phyloP scores from a whole-genome alignment of 768 basidiomycete species.

The Calocybe gangraenosa region DNA sequence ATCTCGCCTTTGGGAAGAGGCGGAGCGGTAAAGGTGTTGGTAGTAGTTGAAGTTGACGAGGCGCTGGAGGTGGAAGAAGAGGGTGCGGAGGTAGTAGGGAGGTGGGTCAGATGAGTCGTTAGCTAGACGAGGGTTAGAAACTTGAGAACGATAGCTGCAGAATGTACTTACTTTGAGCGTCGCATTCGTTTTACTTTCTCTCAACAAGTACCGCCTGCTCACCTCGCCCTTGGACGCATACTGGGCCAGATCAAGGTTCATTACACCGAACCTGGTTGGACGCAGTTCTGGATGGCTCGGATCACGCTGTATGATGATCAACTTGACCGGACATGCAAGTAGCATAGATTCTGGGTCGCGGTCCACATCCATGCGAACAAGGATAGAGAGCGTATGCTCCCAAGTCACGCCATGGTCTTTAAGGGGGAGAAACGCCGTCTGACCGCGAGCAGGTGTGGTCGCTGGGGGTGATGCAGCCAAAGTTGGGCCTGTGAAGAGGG shows the following conservation, averaged over 20 bases:
- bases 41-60: constrained; percentile 1
- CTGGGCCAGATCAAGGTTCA: constrained; percentile 71
- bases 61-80: background rate
- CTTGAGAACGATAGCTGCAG: background rate
- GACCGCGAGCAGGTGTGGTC: constrained; percentile 47
- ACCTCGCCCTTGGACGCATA: constrained; percentile 61
- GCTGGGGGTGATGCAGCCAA: constrained; percentile 8
- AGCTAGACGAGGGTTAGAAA: constrained; percentile 32
- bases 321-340: constrained; percentile 57
- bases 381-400: constrained; percentile 52
- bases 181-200: constrained; percentile 76
- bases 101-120: constrained; percentile 46
- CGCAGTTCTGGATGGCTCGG: constrained; percentile 39
- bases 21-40: constrained; percentile 49
- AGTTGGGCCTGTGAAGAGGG: constrained; percentile 2
- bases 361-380: constrained; percentile 58
- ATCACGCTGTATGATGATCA: constrained; percentile 62
- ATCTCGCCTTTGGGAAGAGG: constrained; percentile 72
- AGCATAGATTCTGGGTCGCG: constrained; percentile 44
- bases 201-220: constrained; percentile 61
- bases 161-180: constrained; percentile 54
- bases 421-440: constrained; percentile 55
- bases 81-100: constrained; percentile 3
- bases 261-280: constrained; percentile 50
- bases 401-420: constrained; percentile 63